Percentiles rank a stretch among this genome's conserved stretches.
Evolutionary conservation across 495 filamentous ascomycete genomes (phyloP).

Genomic region (Podospora anserina): DNA sequence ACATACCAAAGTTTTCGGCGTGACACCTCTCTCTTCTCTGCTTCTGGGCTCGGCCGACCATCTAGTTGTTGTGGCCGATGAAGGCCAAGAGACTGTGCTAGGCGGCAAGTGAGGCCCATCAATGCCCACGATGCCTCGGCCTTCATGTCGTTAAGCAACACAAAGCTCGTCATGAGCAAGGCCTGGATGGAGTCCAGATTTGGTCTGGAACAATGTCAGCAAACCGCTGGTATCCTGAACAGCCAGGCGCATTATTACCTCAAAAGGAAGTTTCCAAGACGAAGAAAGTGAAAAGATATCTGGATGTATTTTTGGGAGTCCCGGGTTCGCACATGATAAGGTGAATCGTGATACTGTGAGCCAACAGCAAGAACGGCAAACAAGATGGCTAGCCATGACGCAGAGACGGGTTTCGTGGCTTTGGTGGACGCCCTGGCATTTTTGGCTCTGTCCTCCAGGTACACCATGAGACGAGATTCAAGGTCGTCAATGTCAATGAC

Average conservation of each 20-base stretch:
- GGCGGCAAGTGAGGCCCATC: slow-evolving; percentile 52
- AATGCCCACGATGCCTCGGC: slow-evolving; percentile 58
- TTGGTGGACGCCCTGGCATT: slow-evolving; percentile 48
- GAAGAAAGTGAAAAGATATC: slow-evolving; percentile 55
- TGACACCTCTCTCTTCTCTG: slow-evolving; percentile 42
- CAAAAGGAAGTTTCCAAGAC: slow-evolving; percentile 52
- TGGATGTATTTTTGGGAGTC: slow-evolving; percentile 56
- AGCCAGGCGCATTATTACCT: slow-evolving; percentile 27
- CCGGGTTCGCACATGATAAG: slow-evolving; percentile 51
- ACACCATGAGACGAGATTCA: slow-evolving; percentile 61
- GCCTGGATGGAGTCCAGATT: slow-evolving; percentile 58
- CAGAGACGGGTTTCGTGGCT: slow-evolving; percentile 55
- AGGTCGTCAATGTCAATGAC: slow-evolving; percentile 66
- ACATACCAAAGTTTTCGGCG: slow-evolving; percentile 46
- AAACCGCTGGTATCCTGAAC: background rate
- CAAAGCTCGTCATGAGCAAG: slow-evolving; percentile 52
- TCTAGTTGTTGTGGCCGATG: slow-evolving; percentile 44
- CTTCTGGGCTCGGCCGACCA: slow-evolving; percentile 34
- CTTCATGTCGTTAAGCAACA: slow-evolving; percentile 58
- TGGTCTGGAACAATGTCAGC: slow-evolving; percentile 34
- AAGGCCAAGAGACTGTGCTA: slow-evolving; percentile 54
- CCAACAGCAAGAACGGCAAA: slow-evolving; percentile 79
- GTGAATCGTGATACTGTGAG: slow-evolving; percentile 73
- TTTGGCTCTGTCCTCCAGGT: slow-evolving; percentile 63
- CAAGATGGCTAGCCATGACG: slow-evolving; percentile 66